These are phyloP conservation scores for Gonium pectorale DNA, from an alignment of 139 green algal genomes.

Conservation along the genomic window DNA sequence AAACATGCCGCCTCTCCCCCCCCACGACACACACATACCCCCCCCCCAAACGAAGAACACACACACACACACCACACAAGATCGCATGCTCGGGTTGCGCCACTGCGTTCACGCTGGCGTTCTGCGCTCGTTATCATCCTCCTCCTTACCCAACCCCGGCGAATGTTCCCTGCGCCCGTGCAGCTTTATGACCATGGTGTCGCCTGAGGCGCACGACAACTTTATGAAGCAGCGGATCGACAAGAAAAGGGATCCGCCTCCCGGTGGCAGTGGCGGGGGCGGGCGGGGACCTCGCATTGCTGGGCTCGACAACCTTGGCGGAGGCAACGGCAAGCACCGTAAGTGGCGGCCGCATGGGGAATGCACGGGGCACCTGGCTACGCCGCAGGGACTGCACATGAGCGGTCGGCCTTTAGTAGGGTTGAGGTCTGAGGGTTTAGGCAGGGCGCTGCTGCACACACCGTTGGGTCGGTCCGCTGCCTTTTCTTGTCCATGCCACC, in stretches of 20 bases:
- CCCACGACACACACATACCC: too few species aligned
- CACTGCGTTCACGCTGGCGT: too few species aligned
- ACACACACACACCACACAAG: too few species aligned
- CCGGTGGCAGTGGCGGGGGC: background rate
- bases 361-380: too few species aligned
- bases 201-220: background rate
- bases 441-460: background rate
- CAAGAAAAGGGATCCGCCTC: background rate
- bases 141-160: background rate
- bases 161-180: background rate
- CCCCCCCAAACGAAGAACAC: too few species aligned
- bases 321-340: background rate
- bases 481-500: background rate
- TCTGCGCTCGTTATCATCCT: background rate
- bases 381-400: too few species aligned
- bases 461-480: too few species aligned
- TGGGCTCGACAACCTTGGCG: conserved; percentile 30
- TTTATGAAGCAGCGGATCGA: background rate
- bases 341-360: too few species aligned
- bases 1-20: too few species aligned
- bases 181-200: conserved; percentile 22
- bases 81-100: too few species aligned
- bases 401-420: too few species aligned
- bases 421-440: too few species aligned
- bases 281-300: background rate